A percentile compares a stretch with the other conserved stretches of the same genome.
Evolutionary conservation across 78 protist species (phyloP).

Genomic region (Dictyostelium brefeldianum): DNA sequence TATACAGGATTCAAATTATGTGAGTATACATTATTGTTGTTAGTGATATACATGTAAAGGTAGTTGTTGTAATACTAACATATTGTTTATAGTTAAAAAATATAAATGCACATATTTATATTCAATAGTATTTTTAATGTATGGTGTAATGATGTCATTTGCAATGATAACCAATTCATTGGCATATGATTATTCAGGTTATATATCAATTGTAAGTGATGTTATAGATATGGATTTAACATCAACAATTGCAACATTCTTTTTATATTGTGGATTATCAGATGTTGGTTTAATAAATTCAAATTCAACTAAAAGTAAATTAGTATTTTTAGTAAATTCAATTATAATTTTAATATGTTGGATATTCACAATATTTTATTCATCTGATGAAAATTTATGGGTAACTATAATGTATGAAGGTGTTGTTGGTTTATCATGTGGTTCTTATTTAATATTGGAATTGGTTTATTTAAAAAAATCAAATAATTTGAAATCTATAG

Average conservation of each 20-base stretch:
- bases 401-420: neutral
- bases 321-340: neutral
- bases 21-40: too few species aligned
- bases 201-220: neutral
- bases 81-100: neutral
- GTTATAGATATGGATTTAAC: constrained; percentile 34
- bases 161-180: constrained; percentile 35
- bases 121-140: constrained; percentile 17
- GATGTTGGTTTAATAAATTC: constrained; percentile 5
- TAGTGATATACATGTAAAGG: too few species aligned
- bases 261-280: constrained; percentile 32
- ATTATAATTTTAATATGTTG: neutral
- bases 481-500: neutral
- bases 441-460: neutral
- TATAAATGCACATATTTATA: constrained; percentile 6
- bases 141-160: constrained; percentile 48
- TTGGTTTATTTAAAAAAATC: neutral
- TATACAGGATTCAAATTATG: neutral
- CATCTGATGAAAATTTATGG: neutral
- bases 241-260: constrained; percentile 18
- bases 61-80: too few species aligned
- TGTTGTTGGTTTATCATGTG: constrained; percentile 20
- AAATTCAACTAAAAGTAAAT: neutral
- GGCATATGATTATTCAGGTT: neutral
- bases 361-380: neutral